Conservation (phyloP, 1,284 basidiomycete species). For the Porodaedalea pini region DNA sequence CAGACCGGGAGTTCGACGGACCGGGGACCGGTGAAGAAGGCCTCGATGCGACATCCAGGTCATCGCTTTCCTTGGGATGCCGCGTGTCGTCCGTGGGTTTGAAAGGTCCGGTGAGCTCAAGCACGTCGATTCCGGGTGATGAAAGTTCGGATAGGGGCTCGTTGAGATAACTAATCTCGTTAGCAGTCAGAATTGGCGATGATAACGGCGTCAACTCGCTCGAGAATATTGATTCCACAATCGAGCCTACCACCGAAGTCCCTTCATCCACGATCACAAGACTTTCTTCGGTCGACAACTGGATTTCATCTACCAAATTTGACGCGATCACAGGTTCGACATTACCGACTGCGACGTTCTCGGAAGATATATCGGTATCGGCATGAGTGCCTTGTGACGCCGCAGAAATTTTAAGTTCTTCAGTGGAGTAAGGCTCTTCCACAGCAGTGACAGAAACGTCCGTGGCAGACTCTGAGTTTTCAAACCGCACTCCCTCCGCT, state of each 20-base stretch:
- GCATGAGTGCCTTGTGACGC: background rate
- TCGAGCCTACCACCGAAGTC: background rate
- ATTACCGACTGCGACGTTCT: background rate
- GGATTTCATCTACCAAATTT: background rate
- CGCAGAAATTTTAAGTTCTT: background rate
- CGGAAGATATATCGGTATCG: background rate
- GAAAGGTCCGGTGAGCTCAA: background rate
- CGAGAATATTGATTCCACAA: conserved; percentile 1
- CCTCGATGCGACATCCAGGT: background rate
- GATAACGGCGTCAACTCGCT: conserved; percentile 15
- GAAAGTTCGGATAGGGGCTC: conserved; percentile 6
- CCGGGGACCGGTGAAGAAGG: conserved; percentile 10
- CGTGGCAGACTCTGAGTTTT: background rate
- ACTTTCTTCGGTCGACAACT: background rate
- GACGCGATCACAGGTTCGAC: background rate
- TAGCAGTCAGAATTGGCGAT: conserved; percentile 1
- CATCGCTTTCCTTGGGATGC: background rate
- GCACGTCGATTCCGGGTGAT: background rate
- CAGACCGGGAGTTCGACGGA: conserved; percentile 4
- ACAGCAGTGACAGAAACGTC: background rate
- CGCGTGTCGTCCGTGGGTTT: background rate
- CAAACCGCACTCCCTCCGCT: background rate
- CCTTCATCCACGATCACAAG: background rate
- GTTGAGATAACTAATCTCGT: background rate
- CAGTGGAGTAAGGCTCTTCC: background rate